These are phyloP conservation scores for Xylariaceae sp. DNA, from an alignment of 2,329 filamentous ascomycete species.

Conservation along the genomic window DNA sequence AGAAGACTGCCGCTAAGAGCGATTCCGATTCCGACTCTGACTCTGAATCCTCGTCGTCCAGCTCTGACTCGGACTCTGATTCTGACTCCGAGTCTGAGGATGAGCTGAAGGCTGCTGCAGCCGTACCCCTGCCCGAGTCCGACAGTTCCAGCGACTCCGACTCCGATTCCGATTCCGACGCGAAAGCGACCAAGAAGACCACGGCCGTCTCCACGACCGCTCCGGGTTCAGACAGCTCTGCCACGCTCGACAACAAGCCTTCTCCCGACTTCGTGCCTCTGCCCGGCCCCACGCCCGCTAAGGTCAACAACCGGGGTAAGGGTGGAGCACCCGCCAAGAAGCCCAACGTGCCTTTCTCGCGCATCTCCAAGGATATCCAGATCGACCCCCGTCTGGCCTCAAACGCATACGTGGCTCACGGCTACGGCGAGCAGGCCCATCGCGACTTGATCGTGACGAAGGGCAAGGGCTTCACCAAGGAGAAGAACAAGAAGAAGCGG, in stretches of 20 bases:
- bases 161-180: slow-evolving; percentile 34
- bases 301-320: slow-evolving; percentile 35
- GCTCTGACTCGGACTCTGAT: slow-evolving; percentile 30
- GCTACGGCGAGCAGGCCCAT: slow-evolving; percentile 84
- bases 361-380: slow-evolving; percentile 62
- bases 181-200: slow-evolving; percentile 34
- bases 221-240: slow-evolving; percentile 36
- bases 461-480: slow-evolving; percentile 97
- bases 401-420: slow-evolving; percentile 77
- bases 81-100: slow-evolving; percentile 31
- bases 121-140: slow-evolving; percentile 39
- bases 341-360: slow-evolving; percentile 68
- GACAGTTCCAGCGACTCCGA: slow-evolving; percentile 32
- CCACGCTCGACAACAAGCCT: slow-evolving; percentile 46
- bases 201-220: slow-evolving; percentile 23
- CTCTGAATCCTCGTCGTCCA: slow-evolving; percentile 36
- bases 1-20: neutral
- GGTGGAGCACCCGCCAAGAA: slow-evolving; percentile 37
- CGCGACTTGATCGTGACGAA: slow-evolving; percentile 84
- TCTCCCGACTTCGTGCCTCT: slow-evolving; percentile 51
- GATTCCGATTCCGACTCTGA: slow-evolving; percentile 16
- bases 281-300: slow-evolving; percentile 42
- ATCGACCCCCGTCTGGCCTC: slow-evolving; percentile 66
- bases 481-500: slow-evolving; percentile 98
- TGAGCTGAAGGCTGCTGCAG: slow-evolving; percentile 28